Base-by-base conservation (phyloP, 495 filamentous ascomycete genomes). In the Penicillium cataractarum region DNA sequence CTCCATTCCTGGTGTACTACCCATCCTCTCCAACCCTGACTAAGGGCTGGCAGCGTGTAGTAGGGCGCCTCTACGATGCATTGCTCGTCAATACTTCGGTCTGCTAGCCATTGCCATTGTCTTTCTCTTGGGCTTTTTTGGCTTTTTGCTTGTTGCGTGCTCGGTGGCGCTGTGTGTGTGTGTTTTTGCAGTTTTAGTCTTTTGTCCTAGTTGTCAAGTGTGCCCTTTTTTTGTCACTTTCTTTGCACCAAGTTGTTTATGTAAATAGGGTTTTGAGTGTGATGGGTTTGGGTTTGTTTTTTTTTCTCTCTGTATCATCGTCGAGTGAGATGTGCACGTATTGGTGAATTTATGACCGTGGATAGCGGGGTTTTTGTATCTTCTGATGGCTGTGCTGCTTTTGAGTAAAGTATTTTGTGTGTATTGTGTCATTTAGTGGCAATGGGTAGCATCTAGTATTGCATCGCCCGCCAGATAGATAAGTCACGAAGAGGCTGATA, bases 261-360 rank as follows among this genome's bases (percentile, higher is more conserved):
- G 48, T 51, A 51, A 4, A 51, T 51, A 51, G 48, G 48, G 6
- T n/a, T 51, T 24, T 51, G 48, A 46, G 40, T 19, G 17, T 4
- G 39, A 12, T 22, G 1, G 40, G 35, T 4, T 39, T 2, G 10
- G 35, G 15, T 39, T 15, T 15, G 1, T 39, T 39, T 39, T 12
- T 39, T 6, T 39, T 12, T 46, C n/a, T 46, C 40, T 51, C 24
- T 51, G 48, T 51, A 51, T 51, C 48, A 51, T 51, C 48, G 24
- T 51, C 8, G 27, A 22, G 6, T 22, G 40, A 9, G 21, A 19
- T 22, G 40, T 46, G 48, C 48, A 51, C 48, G 48, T 31, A 17
- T 12, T 27, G 48, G 12, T 51, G 21, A 51, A 51, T 51, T 50
- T 51, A 27, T 3, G 24, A 24, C 27, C 48, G 48, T 24, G 13